Evolutionary conservation across 257 asterid genomes (phyloP).

Genomic region (Nicotiana otophora): DNA sequence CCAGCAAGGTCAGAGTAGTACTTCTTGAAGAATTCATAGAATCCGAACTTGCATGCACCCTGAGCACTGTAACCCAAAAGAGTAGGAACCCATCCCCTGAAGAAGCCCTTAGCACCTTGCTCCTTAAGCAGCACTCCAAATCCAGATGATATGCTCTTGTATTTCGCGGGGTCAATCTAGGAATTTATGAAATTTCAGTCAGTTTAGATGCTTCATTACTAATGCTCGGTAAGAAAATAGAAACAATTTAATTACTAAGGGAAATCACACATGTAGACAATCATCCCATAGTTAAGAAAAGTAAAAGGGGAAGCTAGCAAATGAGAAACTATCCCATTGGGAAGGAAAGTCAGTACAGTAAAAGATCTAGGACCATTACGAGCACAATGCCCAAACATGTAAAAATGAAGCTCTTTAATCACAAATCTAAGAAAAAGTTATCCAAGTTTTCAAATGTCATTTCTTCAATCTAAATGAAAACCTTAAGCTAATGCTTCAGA

Average conservation of each 20-base stretch:
- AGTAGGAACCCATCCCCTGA: conserved; percentile 63
- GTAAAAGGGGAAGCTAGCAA: background rate
- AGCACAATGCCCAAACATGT: background rate
- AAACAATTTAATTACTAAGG: background rate
- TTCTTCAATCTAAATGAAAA: background rate
- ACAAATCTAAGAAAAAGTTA: background rate
- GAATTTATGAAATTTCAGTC: background rate
- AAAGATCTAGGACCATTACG: background rate
- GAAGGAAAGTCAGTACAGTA: background rate
- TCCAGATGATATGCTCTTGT: conserved; percentile 53
- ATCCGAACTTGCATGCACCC: conserved; percentile 69
- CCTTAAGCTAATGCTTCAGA: background rate
- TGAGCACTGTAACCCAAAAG: conserved; percentile 62
- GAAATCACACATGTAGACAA: background rate
- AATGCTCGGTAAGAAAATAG: background rate
- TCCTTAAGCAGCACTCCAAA: conserved; percentile 50
- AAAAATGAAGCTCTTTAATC: background rate
- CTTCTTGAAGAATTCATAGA: conserved; percentile 60
- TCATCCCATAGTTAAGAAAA: background rate
- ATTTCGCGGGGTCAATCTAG: conserved; percentile 52
- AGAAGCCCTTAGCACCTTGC: conserved; percentile 52
- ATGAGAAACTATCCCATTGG: background rate
- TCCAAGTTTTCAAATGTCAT: background rate
- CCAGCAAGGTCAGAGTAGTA: conserved; percentile 56
- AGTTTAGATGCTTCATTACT: background rate